Conservation (phyloP, 2,329 filamentous ascomycete species). For the Fusarium haematococcum region DNA sequence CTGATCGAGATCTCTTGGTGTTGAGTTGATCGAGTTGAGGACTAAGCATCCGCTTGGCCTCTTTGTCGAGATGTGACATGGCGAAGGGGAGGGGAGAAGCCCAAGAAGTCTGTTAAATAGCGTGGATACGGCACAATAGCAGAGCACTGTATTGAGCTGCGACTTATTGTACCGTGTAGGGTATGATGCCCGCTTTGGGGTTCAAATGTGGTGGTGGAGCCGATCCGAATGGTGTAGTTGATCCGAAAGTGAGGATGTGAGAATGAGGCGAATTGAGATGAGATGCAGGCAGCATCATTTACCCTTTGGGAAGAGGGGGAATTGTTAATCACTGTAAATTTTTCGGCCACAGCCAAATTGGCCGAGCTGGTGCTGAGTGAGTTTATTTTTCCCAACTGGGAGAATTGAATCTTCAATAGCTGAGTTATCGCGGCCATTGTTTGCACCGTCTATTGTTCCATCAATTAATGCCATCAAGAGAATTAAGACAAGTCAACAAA, state of each 20-base stretch:
- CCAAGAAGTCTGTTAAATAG: not conserved
- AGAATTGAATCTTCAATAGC: too few relatives aligned
- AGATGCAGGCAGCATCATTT: not conserved
- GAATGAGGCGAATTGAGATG: not conserved
- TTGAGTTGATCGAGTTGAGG: slow-evolving; percentile 9
- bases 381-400: not conserved
- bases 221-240: not conserved
- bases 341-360: not conserved
- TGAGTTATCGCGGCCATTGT: not conserved
- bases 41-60: slow-evolving; percentile 27
- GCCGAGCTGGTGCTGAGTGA: not conserved
- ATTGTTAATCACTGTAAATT: not conserved
- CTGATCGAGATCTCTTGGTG: slow-evolving; percentile 16
- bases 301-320: not conserved
- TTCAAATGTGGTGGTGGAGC: not conserved
- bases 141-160: not conserved
- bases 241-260: not conserved
- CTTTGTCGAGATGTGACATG: slow-evolving; percentile 10
- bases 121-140: not conserved
- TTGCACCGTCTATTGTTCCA: not conserved
- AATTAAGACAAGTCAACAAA: not conserved
- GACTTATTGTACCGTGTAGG: not conserved
- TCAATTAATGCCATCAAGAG: not conserved
- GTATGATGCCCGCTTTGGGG: not conserved
- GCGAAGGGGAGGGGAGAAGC: not conserved